phyloP scores from a whole-genome alignment of 148 eudicot species.

The Diospyros kaki region DNA sequence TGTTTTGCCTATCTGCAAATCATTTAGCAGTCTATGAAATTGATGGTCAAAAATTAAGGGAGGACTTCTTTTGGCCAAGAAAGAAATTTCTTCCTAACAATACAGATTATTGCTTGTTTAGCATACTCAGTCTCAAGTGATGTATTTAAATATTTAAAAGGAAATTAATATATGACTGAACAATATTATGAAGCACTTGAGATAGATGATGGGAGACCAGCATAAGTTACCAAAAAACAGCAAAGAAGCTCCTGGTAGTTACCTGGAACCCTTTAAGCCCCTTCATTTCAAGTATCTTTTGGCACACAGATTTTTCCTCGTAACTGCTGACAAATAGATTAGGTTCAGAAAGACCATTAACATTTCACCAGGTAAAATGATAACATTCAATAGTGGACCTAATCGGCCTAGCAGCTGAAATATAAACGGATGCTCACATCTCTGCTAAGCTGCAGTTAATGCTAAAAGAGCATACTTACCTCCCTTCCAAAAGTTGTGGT shows the following conservation, averaged over 20 bases:
- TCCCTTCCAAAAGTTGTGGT: constrained; percentile 61
- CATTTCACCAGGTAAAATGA: neutral
- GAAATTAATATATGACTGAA: neutral
- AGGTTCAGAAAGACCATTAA: constrained; percentile 8
- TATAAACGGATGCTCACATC: neutral
- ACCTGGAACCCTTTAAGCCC: constrained; percentile 93
- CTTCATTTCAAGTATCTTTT: constrained; percentile 77
- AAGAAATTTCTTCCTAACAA: neutral
- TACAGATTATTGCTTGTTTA: neutral
- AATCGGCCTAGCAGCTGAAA: constrained; percentile 2
- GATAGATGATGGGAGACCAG: neutral
- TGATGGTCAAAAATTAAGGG: neutral
- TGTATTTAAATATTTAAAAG: constrained; percentile 4
- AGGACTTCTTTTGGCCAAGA: neutral
- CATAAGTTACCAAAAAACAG: constrained; percentile 4
- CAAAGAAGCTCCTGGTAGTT: constrained; percentile 5
- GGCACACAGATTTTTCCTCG: constrained; percentile 79
- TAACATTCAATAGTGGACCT: neutral
- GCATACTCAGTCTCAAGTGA: constrained; percentile 17
- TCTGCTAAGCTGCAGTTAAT: constrained; percentile 4
- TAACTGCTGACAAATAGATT: constrained; percentile 41
- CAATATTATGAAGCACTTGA: neutral
- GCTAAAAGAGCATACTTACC: constrained; percentile 36
- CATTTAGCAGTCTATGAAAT: constrained; percentile 8
- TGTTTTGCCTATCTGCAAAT: constrained; percentile 79